Evolutionary conservation across 2,329 filamentous ascomycete species (phyloP), one percentile per base, ranked within the genome.

Genomic region (Sporothrix mexicana): DNA sequence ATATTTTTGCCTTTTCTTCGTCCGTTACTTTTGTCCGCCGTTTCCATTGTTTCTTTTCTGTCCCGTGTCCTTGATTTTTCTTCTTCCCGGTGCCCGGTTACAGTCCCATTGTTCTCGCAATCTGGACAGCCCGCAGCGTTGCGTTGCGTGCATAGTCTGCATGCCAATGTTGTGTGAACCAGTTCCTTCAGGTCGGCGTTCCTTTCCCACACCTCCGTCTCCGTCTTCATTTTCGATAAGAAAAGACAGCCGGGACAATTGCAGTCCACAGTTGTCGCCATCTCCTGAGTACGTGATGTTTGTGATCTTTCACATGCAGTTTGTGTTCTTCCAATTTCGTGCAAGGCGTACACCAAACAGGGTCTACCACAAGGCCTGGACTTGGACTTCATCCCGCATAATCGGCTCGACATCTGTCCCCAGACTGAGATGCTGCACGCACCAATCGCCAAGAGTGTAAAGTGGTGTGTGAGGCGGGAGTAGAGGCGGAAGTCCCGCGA

Each of bases 101-200:
- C 6, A 23, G 10, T 13, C 53, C 53, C 17, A 3, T 12, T 4
- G 9, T 55, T 25, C 5, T 23, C 53, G 10, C 53, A 55, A 57
- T 57, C 15, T 57, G 53, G 53, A 59, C 55, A 59, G 55, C 55
- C 55, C 55, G 55, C 55, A 59, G 23, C 25, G 25, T 36, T 13
- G 55, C 55, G 30, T 36, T 36, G 3, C 30, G 30, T 36, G 30
- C 30, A 36, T 36, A 36, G 30, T 36, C 55, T 59, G 25, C 55
- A 59, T 36, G 55, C 23, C 55, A 59, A 59, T 59, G 36, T 59
- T 59, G 30, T 36, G 7, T 36, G 2, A 36, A 36, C 30, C 30
- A 36, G 30, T 36, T 36, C 3, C 30, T 36, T 36, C 30, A 36
- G 30, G 3, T 36, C 30, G 30, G 30, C 30, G 25, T 59, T 8